These are phyloP conservation scores for Microbotryum silenes-acaulis DNA, from an alignment of 1,284 basidiomycete genomes.

Conservation along the genomic window DNA sequence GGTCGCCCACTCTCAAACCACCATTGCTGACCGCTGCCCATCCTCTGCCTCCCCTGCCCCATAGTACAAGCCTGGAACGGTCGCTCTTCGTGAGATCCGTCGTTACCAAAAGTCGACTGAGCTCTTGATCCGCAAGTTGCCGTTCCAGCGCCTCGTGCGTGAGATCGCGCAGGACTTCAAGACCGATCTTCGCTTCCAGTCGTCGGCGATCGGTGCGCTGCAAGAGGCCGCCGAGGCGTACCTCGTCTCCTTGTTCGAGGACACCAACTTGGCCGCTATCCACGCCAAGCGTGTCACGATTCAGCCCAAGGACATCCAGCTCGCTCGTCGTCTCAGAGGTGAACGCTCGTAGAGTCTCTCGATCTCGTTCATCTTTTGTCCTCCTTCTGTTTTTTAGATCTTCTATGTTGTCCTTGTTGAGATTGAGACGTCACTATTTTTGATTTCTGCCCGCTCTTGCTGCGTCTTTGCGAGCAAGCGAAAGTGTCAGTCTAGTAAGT, in stretches of 20 bases:
- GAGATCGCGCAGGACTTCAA: conserved; percentile 39
- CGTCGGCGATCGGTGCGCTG: conserved; percentile 33
- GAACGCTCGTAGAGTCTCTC: conserved; percentile 55
- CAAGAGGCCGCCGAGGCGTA: conserved; percentile 58
- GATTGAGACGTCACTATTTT: too few species aligned
- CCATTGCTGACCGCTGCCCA: background rate
- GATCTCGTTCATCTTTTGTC: background rate
- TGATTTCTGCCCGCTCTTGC: too few species aligned
- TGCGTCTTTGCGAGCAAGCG: too few species aligned
- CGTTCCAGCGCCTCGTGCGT: conserved; percentile 36
- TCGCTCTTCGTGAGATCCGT: conserved; percentile 51
- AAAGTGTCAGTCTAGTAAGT: too few species aligned
- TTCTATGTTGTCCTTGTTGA: background rate
- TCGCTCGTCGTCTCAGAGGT: conserved; percentile 67
- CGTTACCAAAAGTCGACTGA: conserved; percentile 51
- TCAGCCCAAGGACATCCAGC: conserved; percentile 55
- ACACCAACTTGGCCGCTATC: conserved; percentile 49
- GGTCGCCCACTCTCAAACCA: too few species aligned
- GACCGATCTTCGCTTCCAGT: conserved; percentile 36
- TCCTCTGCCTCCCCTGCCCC: conserved; percentile 37
- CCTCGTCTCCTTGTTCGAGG: conserved; percentile 73
- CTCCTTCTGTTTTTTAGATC: conserved; percentile 51
- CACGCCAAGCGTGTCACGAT: conserved; percentile 54
- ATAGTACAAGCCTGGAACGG: conserved; percentile 56
- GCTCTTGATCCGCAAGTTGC: conserved; percentile 48